phyloP scores from a whole-genome alignment of 257 asterid species.

The Nicotiana tomentosiformis region DNA sequence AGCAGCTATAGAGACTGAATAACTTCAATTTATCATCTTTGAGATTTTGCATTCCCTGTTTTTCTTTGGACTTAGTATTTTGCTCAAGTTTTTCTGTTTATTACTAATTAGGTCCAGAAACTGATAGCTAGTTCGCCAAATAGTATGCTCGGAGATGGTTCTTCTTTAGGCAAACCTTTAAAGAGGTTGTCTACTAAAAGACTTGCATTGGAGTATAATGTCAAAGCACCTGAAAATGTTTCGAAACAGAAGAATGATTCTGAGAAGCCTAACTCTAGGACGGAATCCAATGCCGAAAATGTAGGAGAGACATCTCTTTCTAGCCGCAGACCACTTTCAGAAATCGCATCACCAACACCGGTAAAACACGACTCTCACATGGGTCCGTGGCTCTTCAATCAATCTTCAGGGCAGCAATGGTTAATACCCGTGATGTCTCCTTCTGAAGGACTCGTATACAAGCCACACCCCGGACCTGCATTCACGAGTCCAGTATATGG shows the following conservation, averaged over 20 bases:
- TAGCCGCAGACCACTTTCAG: conserved; percentile 17
- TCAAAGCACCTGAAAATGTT: conserved; percentile 25
- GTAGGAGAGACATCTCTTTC: conserved; percentile 38
- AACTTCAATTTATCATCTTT: neutral
- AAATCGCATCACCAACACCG: conserved; percentile 23
- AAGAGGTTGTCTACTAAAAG: conserved; percentile 37
- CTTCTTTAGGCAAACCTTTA: conserved; percentile 37
- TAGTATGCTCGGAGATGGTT: conserved; percentile 43
- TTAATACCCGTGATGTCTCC: conserved; percentile 87
- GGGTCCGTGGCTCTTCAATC: conserved; percentile 36
- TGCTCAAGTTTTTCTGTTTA: neutral
- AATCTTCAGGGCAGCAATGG: conserved; percentile 68
- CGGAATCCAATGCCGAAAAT: conserved; percentile 63
- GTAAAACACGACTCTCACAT: conserved; percentile 21
- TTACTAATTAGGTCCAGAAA: conserved; percentile 62
- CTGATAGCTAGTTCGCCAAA: conserved; percentile 61
- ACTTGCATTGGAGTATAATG: conserved; percentile 32
- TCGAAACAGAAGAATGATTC: conserved; percentile 27
- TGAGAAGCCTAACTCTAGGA: conserved; percentile 31
- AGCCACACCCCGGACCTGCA: conserved; percentile 65
- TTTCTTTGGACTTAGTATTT: neutral
- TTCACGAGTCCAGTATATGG: conserved; percentile 30
- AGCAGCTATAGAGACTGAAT: neutral
- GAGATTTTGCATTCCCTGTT: neutral
- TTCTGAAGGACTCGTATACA: conserved; percentile 81